Conservation (phyloP, 768 basidiomycete species). For the Boletus subparvulus region DNA sequence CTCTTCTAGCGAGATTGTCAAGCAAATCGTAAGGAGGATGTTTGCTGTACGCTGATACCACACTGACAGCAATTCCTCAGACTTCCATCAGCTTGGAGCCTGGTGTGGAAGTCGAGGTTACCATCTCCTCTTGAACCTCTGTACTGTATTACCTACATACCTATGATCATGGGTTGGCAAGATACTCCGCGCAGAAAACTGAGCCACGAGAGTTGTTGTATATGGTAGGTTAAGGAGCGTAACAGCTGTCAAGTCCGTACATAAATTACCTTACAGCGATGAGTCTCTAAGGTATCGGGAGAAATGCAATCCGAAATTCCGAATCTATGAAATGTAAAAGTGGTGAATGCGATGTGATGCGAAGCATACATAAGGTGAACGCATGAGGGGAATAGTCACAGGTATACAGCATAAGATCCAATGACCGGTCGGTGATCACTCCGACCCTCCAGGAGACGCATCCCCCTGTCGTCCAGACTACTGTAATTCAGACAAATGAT, state of each 20-base stretch:
- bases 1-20: constrained; percentile 98
- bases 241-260: constrained; percentile 7
- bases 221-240: constrained; percentile 12
- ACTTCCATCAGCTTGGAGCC: constrained; percentile 99
- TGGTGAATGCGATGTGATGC: constrained; percentile 5
- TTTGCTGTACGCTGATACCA: neutral
- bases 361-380: constrained; percentile 9
- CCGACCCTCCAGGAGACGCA: constrained; percentile 73
- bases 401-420: constrained; percentile 69
- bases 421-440: constrained; percentile 88
- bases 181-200: neutral
- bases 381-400: constrained; percentile 35
- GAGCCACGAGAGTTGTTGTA: neutral
- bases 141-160: constrained; percentile 1
- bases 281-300: constrained; percentile 18
- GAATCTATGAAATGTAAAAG: neutral
- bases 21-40: constrained; percentile 86
- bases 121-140: constrained; percentile 72
- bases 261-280: constrained; percentile 18
- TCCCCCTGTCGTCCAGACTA: constrained; percentile 71
- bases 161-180: constrained; percentile 3
- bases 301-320: constrained; percentile 7
- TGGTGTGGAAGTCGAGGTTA: constrained; percentile 98
- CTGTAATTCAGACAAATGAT: constrained; percentile 70
- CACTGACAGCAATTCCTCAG: constrained; percentile 41